Conservation (phyloP, 2,329 filamentous ascomycete genomes). For the Huntiella omanensis region DNA sequence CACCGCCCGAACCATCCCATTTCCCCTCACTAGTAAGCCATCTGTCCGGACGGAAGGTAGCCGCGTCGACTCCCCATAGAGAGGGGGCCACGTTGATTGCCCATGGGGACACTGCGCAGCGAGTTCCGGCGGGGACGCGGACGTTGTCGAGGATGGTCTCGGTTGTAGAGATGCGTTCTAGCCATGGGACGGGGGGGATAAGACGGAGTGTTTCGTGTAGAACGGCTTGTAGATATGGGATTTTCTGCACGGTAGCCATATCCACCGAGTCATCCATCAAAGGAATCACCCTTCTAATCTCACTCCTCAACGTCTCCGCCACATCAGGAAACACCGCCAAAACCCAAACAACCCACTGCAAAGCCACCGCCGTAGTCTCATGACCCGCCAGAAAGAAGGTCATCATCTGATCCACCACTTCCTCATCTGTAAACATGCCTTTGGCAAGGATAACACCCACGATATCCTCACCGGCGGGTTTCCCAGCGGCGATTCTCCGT, state of each 20-base stretch:
- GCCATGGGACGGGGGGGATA: constrained; percentile 52
- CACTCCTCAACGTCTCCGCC: constrained; percentile 47
- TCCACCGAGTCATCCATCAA: constrained; percentile 8
- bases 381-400: background rate
- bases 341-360: constrained; percentile 1
- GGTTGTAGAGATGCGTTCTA: constrained; percentile 42
- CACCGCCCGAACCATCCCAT: constrained; percentile 38
- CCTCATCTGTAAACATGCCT: constrained; percentile 56
- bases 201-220: constrained; percentile 60
- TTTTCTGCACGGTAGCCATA: constrained; percentile 39
- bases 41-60: constrained; percentile 46
- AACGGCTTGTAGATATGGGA: constrained; percentile 66
- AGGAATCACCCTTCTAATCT: constrained; percentile 45
- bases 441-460: constrained; percentile 62
- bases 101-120: constrained; percentile 43
- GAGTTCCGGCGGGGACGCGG: constrained; percentile 50
- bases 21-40: constrained; percentile 37
- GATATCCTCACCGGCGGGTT: constrained; percentile 39
- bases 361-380: background rate
- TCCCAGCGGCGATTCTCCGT: constrained; percentile 25
- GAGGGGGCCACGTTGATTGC: constrained; percentile 50
- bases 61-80: constrained; percentile 62
- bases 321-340: constrained; percentile 33
- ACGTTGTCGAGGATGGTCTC: constrained; percentile 49
- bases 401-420: constrained; percentile 78